Percentiles rank a stretch among this genome's conserved stretches.
phyloP scores from a whole-genome alignment of 371 early-diverging fungal species.

The Coemansia sp. region DNA sequence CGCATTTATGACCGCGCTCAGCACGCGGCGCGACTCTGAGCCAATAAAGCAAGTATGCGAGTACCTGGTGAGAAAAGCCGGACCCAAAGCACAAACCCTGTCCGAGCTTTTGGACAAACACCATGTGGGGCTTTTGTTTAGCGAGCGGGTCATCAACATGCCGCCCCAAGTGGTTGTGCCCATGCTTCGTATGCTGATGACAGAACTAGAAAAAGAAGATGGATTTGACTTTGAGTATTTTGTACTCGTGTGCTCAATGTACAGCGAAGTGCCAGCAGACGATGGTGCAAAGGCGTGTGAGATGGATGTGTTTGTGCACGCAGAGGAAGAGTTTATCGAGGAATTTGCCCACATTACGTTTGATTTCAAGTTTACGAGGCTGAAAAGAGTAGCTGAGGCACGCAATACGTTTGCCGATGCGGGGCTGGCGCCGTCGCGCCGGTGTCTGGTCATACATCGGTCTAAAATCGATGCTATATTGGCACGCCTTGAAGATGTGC shows the following conservation, averaged over 20 bases:
- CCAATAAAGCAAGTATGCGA: constrained; percentile 57
- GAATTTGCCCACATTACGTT: constrained; percentile 58
- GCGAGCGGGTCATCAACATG: constrained; percentile 93
- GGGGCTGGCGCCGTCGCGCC: constrained; percentile 77
- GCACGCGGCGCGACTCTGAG: constrained; percentile 65
- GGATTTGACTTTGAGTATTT: constrained; percentile 80
- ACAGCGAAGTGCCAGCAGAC: constrained; percentile 61
- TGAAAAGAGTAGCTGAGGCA: constrained; percentile 65
- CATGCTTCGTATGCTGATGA: constrained; percentile 82
- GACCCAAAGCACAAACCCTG: constrained; percentile 50
- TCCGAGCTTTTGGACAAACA: constrained; percentile 53
- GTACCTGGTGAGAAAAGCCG: constrained; percentile 68
- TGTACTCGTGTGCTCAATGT: constrained; percentile 79
- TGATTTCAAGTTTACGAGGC: constrained; percentile 62
- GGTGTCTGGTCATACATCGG: constrained; percentile 69
- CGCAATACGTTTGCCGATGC: constrained; percentile 79
- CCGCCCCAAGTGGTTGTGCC: constrained; percentile 88
- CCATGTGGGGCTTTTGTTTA: constrained; percentile 69
- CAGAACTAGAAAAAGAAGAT: constrained; percentile 77
- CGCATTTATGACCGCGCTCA: constrained; percentile 80
- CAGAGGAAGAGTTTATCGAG: constrained; percentile 89
- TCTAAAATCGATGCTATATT: constrained; percentile 62
- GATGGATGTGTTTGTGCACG: constrained; percentile 55
- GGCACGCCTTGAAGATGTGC: constrained; percentile 27
- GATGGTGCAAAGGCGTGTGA: constrained; percentile 28